phyloP scores from a whole-genome alignment of 2,329 filamentous ascomycete genomes.

The Talaromyces piceae region DNA sequence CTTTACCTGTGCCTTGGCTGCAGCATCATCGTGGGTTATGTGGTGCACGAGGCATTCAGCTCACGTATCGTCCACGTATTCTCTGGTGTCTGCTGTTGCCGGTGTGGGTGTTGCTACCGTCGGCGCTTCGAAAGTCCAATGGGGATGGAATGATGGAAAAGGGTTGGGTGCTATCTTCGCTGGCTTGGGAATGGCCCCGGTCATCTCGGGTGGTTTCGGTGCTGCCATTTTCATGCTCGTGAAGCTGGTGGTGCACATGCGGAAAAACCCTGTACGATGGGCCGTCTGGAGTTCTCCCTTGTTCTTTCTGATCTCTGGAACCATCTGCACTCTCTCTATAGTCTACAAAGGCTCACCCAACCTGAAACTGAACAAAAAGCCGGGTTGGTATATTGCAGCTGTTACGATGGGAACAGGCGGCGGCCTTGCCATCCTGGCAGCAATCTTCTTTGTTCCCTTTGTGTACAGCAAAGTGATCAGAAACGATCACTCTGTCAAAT shows the following conservation, averaged over 20 bases:
- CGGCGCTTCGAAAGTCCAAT: slow-evolving; percentile 55
- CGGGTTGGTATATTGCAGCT: slow-evolving; percentile 57
- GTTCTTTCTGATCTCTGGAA: slow-evolving; percentile 70
- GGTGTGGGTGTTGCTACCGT: slow-evolving; percentile 63
- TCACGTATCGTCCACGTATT: slow-evolving; percentile 62
- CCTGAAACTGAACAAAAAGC: slow-evolving; percentile 58
- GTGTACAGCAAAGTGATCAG: slow-evolving; percentile 61
- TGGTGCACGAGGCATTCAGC: slow-evolving; percentile 69
- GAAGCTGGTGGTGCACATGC: slow-evolving; percentile 63
- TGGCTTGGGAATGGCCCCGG: slow-evolving; percentile 63
- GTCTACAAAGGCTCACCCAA: slow-evolving; percentile 74
- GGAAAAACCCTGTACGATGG: slow-evolving; percentile 64
- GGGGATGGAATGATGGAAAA: slow-evolving; percentile 63
- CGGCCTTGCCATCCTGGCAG: slow-evolving; percentile 53
- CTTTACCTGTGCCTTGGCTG: slow-evolving; percentile 57
- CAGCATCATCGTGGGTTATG: slow-evolving; percentile 67
- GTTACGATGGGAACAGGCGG: slow-evolving; percentile 59
- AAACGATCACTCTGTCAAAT: slow-evolving; percentile 58
- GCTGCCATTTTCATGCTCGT: slow-evolving; percentile 66
- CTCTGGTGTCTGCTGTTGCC: slow-evolving; percentile 60
- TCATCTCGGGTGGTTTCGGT: slow-evolving; percentile 57
- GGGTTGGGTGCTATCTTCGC: slow-evolving; percentile 66
- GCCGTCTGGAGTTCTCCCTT: slow-evolving; percentile 66
- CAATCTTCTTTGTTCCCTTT: slow-evolving; percentile 67
- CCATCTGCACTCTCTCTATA: slow-evolving; percentile 67